Conservation (phyloP, 108 stramenopile species). For the Schizochytrium sp. region DNA sequence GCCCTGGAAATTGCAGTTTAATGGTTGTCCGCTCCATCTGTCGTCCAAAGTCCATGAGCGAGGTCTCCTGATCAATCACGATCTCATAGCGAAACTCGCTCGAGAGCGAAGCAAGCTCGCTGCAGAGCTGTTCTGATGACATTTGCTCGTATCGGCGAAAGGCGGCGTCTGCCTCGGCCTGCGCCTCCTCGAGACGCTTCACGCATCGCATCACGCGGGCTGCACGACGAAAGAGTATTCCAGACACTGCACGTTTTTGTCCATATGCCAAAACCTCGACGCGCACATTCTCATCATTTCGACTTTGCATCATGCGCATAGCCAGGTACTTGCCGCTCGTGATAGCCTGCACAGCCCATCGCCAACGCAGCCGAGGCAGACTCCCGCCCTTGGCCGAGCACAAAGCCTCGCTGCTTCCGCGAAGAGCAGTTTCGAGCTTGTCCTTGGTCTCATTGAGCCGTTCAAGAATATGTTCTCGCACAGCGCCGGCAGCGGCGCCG, state of each 20-base stretch:
- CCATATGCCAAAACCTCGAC: neutral
- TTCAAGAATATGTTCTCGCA: neutral
- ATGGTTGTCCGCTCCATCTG: neutral
- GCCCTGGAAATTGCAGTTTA: neutral
- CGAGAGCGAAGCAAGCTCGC: neutral
- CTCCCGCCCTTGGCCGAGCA: neutral
- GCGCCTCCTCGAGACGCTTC: neutral
- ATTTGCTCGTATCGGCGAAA: neutral
- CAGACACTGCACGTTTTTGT: neutral
- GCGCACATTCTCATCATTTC: neutral
- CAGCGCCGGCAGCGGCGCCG: neutral
- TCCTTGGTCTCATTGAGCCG: neutral
- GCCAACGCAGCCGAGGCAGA: neutral
- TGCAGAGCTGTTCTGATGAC: neutral
- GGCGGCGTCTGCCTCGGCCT: neutral
- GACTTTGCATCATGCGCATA: neutral
- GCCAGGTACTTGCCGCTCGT: slow-evolving; percentile 8
- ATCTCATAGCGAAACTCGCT: neutral
- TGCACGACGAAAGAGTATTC: neutral
- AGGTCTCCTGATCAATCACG: neutral
- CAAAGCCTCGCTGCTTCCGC: neutral
- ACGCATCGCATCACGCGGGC: neutral
- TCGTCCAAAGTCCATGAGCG: neutral
- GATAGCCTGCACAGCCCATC: neutral
- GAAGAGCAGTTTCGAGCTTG: neutral